phyloP scores from a whole-genome alignment of 2,329 filamentous ascomycete genomes.

The Fusarium sacchari region DNA sequence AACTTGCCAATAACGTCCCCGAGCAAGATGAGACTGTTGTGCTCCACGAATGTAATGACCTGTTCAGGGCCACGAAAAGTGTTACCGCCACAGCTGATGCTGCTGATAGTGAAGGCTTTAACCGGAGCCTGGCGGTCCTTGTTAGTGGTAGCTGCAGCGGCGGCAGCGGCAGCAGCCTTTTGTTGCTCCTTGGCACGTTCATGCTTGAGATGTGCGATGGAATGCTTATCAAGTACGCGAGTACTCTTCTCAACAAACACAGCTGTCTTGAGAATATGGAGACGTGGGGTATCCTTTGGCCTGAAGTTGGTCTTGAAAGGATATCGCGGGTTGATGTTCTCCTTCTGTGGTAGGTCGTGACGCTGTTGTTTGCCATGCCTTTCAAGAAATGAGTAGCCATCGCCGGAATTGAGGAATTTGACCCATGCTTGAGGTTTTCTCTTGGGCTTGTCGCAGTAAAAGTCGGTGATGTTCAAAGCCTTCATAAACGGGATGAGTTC shows the following conservation, averaged over 20 bases:
- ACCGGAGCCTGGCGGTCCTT: conserved; percentile 34
- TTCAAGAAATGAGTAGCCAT: conserved; percentile 57
- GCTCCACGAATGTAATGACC: conserved; percentile 57
- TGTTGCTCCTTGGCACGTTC: conserved; percentile 43
- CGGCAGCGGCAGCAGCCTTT: conserved; percentile 1
- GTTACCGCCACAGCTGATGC: conserved; percentile 60
- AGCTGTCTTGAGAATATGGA: conserved; percentile 44
- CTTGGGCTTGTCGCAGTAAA: conserved; percentile 55
- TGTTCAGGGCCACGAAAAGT: conserved; percentile 48
- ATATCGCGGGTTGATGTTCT: conserved; percentile 1
- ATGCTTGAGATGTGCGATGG: conserved; percentile 43
- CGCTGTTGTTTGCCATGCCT: conserved; percentile 46
- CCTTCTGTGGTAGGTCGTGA: background rate
- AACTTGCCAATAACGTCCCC: conserved; percentile 8
- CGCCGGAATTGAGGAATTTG: conserved; percentile 53
- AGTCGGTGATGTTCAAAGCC: conserved; percentile 54
- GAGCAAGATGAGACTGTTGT: conserved; percentile 39
- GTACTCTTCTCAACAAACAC: conserved; percentile 50
- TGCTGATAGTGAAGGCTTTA: conserved; percentile 25
- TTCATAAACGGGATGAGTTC: conserved; percentile 55
- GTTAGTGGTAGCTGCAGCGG: background rate
- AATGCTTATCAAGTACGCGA: conserved; percentile 40
- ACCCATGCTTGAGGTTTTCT: conserved; percentile 51
- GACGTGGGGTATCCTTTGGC: conserved; percentile 39
- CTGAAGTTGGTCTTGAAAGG: background rate